A percentile compares a stretch with the other conserved stretches of the same genome.
Evolutionary conservation across 208 protist genomes (phyloP).

Genomic region (Strigomonas oncopelti): DNA sequence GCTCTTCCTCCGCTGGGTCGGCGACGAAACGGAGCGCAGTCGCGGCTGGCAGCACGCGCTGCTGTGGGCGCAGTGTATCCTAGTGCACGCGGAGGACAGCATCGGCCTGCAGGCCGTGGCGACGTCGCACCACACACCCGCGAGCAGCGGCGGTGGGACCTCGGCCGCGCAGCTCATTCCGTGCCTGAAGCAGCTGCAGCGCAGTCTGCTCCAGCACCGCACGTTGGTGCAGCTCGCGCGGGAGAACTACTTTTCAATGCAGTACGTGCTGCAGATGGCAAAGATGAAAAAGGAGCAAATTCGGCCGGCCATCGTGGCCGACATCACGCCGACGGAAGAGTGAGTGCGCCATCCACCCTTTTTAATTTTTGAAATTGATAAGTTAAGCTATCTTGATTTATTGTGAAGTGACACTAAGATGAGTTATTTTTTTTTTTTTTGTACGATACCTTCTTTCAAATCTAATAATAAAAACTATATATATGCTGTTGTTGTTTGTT

Average conservation of each 20-base stretch:
- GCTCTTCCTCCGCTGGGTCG: slow-evolving; percentile 74
- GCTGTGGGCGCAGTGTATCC: slow-evolving; percentile 81
- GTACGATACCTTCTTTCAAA: background rate
- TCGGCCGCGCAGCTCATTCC: slow-evolving; percentile 30
- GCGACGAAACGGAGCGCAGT: slow-evolving; percentile 70
- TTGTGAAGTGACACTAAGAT: background rate
- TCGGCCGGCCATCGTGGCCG: background rate
- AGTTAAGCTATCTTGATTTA: background rate
- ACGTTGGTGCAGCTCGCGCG: slow-evolving; percentile 59
- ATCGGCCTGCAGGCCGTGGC: slow-evolving; percentile 15
- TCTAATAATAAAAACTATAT: background rate
- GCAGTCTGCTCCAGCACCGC: slow-evolving; percentile 56
- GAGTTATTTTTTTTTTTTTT: background rate
- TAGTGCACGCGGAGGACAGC: slow-evolving; percentile 76
- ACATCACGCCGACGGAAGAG: background rate
- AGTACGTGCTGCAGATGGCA: slow-evolving; percentile 77
- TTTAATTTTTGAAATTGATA: background rate
- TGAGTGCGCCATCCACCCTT: background rate
- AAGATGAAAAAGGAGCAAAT: slow-evolving; percentile 32
- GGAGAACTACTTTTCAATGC: slow-evolving; percentile 86
- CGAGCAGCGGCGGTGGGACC: background rate
- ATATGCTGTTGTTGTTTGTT: slow-evolving; percentile 5
- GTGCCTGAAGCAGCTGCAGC: slow-evolving; percentile 65
- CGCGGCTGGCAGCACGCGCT: slow-evolving; percentile 64
- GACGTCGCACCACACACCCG: background rate